Evolutionary conservation across 75 land plant genomes (phyloP).

Genomic region (Selaginella moellendorffii): DNA sequence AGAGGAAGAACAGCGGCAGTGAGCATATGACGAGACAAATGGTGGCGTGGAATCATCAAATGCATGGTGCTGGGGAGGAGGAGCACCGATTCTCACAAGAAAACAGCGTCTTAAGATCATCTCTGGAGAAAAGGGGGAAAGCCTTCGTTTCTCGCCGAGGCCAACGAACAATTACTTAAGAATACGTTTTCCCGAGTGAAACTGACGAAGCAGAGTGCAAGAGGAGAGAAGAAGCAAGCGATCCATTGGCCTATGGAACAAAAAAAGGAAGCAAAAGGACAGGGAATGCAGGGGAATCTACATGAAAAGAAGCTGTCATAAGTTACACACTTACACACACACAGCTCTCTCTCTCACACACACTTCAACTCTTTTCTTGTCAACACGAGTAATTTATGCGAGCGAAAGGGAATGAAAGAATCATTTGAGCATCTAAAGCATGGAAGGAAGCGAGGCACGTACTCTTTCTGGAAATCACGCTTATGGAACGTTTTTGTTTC

Average conservation of each 20-base stretch:
- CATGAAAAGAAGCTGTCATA: not conserved
- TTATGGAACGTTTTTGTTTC: no score
- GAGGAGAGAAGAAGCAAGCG: not conserved
- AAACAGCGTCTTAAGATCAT: no score
- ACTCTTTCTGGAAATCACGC: no score
- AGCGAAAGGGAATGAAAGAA: no score
- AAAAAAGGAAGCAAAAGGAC: not conserved
- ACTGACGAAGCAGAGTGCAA: not conserved
- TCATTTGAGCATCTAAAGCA: no score
- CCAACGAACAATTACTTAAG: not conserved
- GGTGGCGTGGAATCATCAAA: not conserved
- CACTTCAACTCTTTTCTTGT: no score
- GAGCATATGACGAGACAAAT: not conserved
- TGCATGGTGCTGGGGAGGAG: no score
- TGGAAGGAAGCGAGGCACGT: no score
- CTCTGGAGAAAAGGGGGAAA: not conserved
- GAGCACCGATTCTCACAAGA: no score
- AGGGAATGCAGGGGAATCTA: not conserved
- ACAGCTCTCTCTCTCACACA: no score
- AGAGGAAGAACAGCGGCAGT: not conserved
- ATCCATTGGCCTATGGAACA: no score
- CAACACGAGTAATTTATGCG: no score
- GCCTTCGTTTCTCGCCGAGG: not conserved
- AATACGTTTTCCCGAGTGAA: not conserved
- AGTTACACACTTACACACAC: not conserved